Evolutionary conservation across 2,329 filamentous ascomycete genomes (phyloP), one percentile per base, ranked within the genome.

Genomic region (Pseudomassariella vexata): DNA sequence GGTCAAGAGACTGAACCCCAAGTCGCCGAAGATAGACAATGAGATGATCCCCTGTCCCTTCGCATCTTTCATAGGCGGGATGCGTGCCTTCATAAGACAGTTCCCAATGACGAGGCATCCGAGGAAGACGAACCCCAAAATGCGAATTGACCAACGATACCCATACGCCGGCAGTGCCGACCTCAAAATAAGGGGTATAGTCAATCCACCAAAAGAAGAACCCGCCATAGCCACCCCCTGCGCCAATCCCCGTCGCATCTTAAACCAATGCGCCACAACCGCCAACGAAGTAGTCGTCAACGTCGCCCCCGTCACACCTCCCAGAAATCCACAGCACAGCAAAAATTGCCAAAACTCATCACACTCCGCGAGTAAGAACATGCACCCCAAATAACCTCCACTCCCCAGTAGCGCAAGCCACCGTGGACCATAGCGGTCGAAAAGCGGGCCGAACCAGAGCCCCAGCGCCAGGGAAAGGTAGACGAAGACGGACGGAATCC

Each of bases 311-410:
- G 65, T 63, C 4, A 66, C 33, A 3, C 66, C 65, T 9, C 62
- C 53, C 17, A 62, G 60, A 1, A 66, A 32, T 3, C 67, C 63
- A 4, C 67, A 53, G 0, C 56, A 52, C 4, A 70, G 50, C 19
- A 69, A 47, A 2, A 59, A 28, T 31, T 62, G 57, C 42, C 47
- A 60, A 40, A 57, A 62, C 6, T 39, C 5, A 45, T 50, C 41
- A 17, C 66, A 71, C 32, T 70, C 52, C 0, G 62, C 68, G 19
- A 72, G 53, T 3, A 70, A 40, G 8, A 71, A 53, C 31, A 68
- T 63, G 23, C 59, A 59, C 2, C 50, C 40, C 7, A 60, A 42
- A 40, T 52, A 62, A 5, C 42, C 44, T 2, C 47, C 29, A 1
- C 51, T 50, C 3, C 60, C 59, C 9, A 45, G 35, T 9, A 56